A percentile compares a stretch with the other conserved stretches of the same genome.
Conservation (phyloP, 2,329 filamentous ascomycete species). For the Stylonectria norvegica region DNA sequence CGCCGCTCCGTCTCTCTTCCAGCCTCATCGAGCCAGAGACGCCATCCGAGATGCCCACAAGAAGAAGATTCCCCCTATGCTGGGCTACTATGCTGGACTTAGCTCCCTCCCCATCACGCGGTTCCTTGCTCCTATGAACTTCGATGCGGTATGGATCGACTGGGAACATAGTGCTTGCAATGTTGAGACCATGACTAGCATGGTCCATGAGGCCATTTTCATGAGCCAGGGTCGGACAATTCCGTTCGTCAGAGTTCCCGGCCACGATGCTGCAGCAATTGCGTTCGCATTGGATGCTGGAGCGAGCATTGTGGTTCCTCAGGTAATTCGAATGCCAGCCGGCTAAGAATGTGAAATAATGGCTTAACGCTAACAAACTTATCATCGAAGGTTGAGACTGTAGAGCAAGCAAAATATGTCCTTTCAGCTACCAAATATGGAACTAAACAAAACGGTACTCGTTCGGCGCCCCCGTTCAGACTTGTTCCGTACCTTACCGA, state of each 20-base stretch:
- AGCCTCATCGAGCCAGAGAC: constrained; percentile 43
- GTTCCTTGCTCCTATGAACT: constrained; percentile 41
- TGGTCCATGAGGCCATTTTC: constrained; percentile 46
- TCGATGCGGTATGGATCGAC: constrained; percentile 44
- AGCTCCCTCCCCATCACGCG: constrained; percentile 39
- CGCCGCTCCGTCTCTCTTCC: constrained; percentile 42
- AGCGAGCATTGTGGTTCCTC: constrained; percentile 46
- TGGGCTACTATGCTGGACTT: constrained; percentile 41
- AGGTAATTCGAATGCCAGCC: constrained; percentile 25
- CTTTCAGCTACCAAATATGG: constrained; percentile 44
- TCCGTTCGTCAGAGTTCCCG: constrained; percentile 43
- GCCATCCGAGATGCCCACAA: constrained; percentile 45
- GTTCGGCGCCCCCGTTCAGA: constrained; percentile 45
- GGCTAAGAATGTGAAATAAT: no score
- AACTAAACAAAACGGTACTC: constrained; percentile 35
- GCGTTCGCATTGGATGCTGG: constrained; percentile 47
- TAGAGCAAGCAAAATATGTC: constrained; percentile 43
- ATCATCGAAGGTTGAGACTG: constrained; percentile 41
- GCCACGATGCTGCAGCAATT: constrained; percentile 45
- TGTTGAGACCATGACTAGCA: constrained; percentile 49
- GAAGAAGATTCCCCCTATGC: constrained; percentile 42
- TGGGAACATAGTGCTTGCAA: constrained; percentile 46
- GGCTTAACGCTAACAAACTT: no score
- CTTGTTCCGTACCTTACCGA: constrained; percentile 41
- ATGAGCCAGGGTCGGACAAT: constrained; percentile 44